Percentiles rank a stretch among this genome's conserved stretches.
phyloP scores from a whole-genome alignment of 78 protist genomes.

The Monosiga brevicollis region DNA sequence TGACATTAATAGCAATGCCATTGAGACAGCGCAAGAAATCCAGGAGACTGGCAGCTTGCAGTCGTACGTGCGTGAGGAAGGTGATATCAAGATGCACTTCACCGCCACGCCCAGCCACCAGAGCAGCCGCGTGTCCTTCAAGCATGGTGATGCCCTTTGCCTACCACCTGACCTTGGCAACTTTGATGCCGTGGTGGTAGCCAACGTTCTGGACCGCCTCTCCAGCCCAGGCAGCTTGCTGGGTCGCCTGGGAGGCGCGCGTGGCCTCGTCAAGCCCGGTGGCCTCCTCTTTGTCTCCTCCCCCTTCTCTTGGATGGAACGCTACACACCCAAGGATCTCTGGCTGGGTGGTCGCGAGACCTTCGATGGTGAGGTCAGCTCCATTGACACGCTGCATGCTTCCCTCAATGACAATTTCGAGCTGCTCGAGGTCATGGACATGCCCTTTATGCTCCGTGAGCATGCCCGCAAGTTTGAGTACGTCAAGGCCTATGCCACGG shows the following conservation, averaged over 20 bases:
- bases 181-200: slow-evolving; percentile 25
- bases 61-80: slow-evolving; percentile 2
- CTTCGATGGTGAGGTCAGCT: neutral
- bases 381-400: neutral
- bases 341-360: slow-evolving; percentile 13
- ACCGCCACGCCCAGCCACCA: neutral
- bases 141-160: slow-evolving; percentile 21
- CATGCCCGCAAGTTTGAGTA: slow-evolving; percentile 15
- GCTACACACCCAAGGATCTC: slow-evolving; percentile 3
- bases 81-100: neutral
- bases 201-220: slow-evolving; percentile 49
- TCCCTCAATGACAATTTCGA: neutral
- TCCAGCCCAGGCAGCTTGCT: slow-evolving; percentile 42
- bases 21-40: slow-evolving; percentile 12
- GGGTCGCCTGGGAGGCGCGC: neutral
- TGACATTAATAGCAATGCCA: slow-evolving; percentile 21
- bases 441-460: slow-evolving; percentile 23
- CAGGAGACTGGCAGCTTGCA: neutral
- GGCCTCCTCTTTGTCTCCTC: slow-evolving; percentile 42
- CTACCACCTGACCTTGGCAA: neutral
- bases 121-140: slow-evolving; percentile 13
- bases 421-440: neutral
- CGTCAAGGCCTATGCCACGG: neutral
- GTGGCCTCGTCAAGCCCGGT: slow-evolving; percentile 28
- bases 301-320: slow-evolving; percentile 41